Evolutionary conservation across 2,329 filamentous ascomycete genomes (phyloP), one percentile per base, ranked within the genome.

Genomic region (Penicillium sp.): DNA sequence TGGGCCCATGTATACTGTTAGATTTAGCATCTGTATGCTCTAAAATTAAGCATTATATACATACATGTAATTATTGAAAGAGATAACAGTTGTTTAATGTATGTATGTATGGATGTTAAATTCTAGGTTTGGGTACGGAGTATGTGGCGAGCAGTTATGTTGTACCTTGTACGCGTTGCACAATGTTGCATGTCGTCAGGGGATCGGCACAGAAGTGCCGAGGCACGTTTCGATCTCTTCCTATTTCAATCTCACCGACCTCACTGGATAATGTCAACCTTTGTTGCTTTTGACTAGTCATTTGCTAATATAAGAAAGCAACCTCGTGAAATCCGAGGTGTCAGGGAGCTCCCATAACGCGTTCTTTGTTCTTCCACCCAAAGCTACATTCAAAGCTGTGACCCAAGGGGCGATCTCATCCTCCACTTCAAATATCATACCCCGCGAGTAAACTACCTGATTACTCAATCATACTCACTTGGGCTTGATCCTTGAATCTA

Each of bases 201-300:
- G 39, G 50, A 55, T 51, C 55, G 54, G 44, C 50, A 23, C 34
- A 5, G 16, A 31, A 38, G 47, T 54, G 55, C 58, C 58, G 58
- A 60, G 58, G 58, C 41, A 54, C 40, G 38, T 53, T 50, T 36
- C 15, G 21, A 31, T n/a, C 29, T 25, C n/a, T 34, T 39, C 50
- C 38, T 39, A 13, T 38, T 33, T 39, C 38, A 49, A 23, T 44
- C 21, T 27, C 45, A n/a, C 38, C n/a, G 11, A 40, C n/a, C 6
- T 23, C 29, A 34, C 16, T n/a, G 25, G 9, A 23, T 21, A 13
- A 16, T 4, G 33, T 11, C 34, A 19, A 29, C 8, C 5, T 31
- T 23, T 25, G 5, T 16, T 29, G 15, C n/a, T 19, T 21, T 48
- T 19, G 11, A 36, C 15, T 19, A 19, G 7, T 16, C 7, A 29